Base-by-base conservation (phyloP, 352 stramenopile genomes). In the Phytophthora agathidicida region DNA sequence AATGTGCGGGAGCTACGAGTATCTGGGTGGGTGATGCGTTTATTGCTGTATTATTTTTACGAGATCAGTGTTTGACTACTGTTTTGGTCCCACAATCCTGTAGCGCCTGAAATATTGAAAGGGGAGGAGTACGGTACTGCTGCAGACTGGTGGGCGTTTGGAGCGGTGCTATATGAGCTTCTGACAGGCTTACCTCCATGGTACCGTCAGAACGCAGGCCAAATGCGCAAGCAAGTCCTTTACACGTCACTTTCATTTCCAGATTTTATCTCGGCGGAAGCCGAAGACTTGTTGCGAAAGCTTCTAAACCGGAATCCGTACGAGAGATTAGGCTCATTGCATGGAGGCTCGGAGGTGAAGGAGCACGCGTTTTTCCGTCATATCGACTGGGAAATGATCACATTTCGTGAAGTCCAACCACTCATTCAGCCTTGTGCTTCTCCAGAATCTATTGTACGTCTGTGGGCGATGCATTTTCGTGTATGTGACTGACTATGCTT, bases 101-200 rank as follows among this genome's bases (percentile, higher is more conserved):
- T 36, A 88, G 85, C 85, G 7, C 85, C 85, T 5, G 85, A 94
- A 38, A 79, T 94, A 14, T 71, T 93, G 19, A 23, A 75, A 45
- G 73, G 80, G 19, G 47, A 66, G 28, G 83, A 83, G 22, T 93
- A 94, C 39, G 85, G 85, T 22, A 91, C 79, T 13, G 83, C 85
- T 16, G 73, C 88, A 9, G 85, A 94, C 46, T 94, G 85, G 85
- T 94, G 80, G 81, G 85, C 83, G 5, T 89, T 91, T 47, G 85
- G 85, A 20, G 68, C 71, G 2, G 80, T 94, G 17, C 36, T 94
- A 9, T 94, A 91, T 42, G 83, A 93, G 36, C 81, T 94, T 46
- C 71, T 94, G 13, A 90, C 85, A 13, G 85, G 85, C 0, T 41
- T 94, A 5, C 85, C 85, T 5, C 83, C 85, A 22, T 94, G 83